These are phyloP conservation scores for Xylariales sp. DNA, from an alignment of 2,329 filamentous ascomycete species.

Conservation along the genomic window DNA sequence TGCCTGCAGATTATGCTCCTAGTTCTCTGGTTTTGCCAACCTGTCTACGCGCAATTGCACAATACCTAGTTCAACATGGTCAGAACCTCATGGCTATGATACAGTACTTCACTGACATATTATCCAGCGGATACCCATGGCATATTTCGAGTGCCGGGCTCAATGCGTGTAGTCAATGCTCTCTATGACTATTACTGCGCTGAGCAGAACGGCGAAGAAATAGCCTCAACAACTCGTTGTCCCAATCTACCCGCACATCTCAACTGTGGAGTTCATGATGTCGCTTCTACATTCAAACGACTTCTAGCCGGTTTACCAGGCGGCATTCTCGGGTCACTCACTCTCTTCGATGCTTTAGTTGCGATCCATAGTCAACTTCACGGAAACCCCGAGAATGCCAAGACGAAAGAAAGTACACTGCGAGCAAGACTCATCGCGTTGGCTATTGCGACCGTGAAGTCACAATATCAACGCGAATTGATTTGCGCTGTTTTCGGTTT, in stretches of 20 bases:
- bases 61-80: constrained; percentile 59
- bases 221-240: constrained; percentile 54
- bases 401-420: constrained; percentile 50
- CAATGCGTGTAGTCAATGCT: constrained; percentile 47
- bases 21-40: constrained; percentile 57
- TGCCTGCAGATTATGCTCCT: constrained; percentile 55
- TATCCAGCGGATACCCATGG: constrained; percentile 44
- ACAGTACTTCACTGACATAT: constrained; percentile 18
- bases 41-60: constrained; percentile 61
- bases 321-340: constrained; percentile 59
- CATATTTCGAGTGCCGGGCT: constrained; percentile 61
- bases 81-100: too few relatives aligned
- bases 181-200: constrained; percentile 62
- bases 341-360: constrained; percentile 58
- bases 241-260: constrained; percentile 58
- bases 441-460: constrained; percentile 55
- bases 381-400: constrained; percentile 44
- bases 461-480: constrained; percentile 55
- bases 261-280: constrained; percentile 55
- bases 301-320: constrained; percentile 60
- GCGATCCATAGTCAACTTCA: constrained; percentile 54
- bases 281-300: constrained; percentile 63
- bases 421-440: constrained; percentile 63
- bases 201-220: constrained; percentile 41
- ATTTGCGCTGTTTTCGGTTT: constrained; percentile 65